A percentile compares a stretch with the other conserved stretches of the same genome.
Conservation (phyloP, 2,329 filamentous ascomycete genomes). For the Fusarium algeriense region DNA sequence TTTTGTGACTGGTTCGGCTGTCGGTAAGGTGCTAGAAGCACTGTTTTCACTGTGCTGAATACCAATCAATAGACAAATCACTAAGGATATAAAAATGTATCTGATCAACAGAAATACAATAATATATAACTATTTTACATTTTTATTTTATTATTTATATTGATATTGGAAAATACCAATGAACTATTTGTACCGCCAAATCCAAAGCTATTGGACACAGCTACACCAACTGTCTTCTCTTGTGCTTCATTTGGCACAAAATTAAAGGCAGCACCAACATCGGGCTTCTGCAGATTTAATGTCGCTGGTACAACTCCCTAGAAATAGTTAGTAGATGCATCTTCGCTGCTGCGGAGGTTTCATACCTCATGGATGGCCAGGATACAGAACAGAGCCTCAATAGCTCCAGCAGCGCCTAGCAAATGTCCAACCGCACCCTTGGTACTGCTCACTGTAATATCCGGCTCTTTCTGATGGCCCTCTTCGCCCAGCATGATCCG, state of each 20-base stretch:
- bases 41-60: conserved; percentile 27
- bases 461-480: conserved; percentile 69
- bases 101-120: not conserved
- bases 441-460: conserved; percentile 89
- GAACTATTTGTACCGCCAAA: conserved; percentile 97
- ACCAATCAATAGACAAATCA: not conserved
- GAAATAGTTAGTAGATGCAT: conserved; percentile 22
- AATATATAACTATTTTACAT: conserved; percentile 12
- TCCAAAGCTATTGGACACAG: conserved; percentile 94
- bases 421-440: conserved; percentile 95
- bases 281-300: conserved; percentile 78
- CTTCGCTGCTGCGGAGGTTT: conserved; percentile 21
- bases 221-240: conserved; percentile 76
- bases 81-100: not conserved
- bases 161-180: conserved; percentile 74
- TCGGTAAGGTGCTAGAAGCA: conserved; percentile 10
- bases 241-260: conserved; percentile 83
- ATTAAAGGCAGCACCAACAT: conserved; percentile 81
- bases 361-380: conserved; percentile 82
- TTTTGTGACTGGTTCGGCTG: conserved; percentile 37
- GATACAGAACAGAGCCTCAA: conserved; percentile 89
- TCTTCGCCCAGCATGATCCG: conserved; percentile 79
- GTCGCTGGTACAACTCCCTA: conserved; percentile 88
- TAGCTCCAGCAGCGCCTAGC: conserved; percentile 88
- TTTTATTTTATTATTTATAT: conserved; percentile 6